phyloP scores from a whole-genome alignment of 805 yeast species.

The Priceomyces haplophilus region DNA sequence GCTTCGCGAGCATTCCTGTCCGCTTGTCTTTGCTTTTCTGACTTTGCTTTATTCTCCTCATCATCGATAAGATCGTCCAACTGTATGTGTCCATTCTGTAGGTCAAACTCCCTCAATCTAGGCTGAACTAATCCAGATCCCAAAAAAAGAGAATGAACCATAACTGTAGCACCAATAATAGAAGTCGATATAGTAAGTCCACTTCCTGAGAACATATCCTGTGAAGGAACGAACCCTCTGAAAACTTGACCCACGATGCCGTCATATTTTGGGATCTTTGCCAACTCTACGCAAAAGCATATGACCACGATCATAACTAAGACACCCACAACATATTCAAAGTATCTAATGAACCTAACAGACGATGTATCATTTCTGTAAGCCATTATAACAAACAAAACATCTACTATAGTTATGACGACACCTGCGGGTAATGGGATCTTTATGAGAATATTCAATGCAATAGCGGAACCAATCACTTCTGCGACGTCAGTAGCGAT shows the following conservation, averaged over 20 bases:
- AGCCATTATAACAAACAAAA: conserved; percentile 45
- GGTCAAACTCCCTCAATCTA: conserved; percentile 44
- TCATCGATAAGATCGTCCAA: conserved; percentile 16
- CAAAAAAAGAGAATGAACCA: conserved; percentile 49
- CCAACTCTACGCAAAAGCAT: conserved; percentile 46
- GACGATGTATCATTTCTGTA: conserved; percentile 43
- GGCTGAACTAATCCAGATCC: conserved; percentile 51
- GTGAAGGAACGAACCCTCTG: conserved; percentile 44
- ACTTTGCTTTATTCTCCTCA: conserved; percentile 5
- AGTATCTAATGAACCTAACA: conserved; percentile 29
- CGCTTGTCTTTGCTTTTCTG: conserved; percentile 9
- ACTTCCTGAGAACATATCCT: conserved; percentile 38
- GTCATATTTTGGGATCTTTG: conserved; percentile 29
- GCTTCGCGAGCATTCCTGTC: conserved; percentile 19
- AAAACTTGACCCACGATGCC: conserved; percentile 31
- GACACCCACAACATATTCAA: conserved; percentile 42
- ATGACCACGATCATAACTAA: conserved; percentile 43
- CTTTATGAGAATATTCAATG: conserved; percentile 43
- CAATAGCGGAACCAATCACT: conserved; percentile 52
- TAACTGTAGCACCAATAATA: conserved; percentile 49
- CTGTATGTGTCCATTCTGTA: conserved; percentile 30
- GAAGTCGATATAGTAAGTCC: conserved; percentile 49
- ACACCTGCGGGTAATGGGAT: conserved; percentile 52
- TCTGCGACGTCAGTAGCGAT: conserved; percentile 54
- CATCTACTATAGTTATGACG: conserved; percentile 43